Evolutionary conservation across 495 filamentous ascomycete genomes (phyloP).

Genomic region (Mytilinidion resinicola): DNA sequence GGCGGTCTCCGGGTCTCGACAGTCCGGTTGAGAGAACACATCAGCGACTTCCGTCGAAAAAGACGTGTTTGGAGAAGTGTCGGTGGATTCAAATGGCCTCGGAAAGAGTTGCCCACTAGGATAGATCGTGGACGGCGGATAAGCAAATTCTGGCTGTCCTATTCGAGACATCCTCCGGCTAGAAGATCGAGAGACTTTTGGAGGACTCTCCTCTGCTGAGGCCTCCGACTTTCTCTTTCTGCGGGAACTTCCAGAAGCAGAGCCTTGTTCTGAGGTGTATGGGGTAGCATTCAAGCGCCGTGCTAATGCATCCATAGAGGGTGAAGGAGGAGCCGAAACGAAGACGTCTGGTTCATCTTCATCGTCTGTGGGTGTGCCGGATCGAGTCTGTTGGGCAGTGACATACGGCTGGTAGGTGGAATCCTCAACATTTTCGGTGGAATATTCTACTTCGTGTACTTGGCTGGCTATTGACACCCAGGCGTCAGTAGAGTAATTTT

Average conservation of each 20-base stretch:
- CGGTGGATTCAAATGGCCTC: neutral
- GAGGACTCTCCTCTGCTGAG: constrained; percentile 5
- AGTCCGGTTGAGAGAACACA: constrained; percentile 8
- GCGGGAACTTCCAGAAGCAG: neutral
- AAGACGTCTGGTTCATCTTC: neutral
- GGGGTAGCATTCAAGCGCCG: constrained; percentile 1
- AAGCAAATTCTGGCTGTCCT: neutral
- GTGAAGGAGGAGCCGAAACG: neutral
- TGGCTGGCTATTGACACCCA: neutral
- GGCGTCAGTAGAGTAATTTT: neutral
- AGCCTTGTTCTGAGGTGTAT: neutral
- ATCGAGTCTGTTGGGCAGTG: neutral
- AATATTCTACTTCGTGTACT: too few relatives aligned
- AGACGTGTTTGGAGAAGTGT: constrained; percentile 6
- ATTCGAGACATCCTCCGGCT: constrained; percentile 8
- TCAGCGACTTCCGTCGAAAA: constrained; percentile 1
- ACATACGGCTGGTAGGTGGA: neutral
- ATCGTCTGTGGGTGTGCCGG: constrained; percentile 1
- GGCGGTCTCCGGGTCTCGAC: neutral
- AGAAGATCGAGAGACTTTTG: constrained; percentile 14
- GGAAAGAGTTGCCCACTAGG: constrained; percentile 7
- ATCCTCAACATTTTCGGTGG: neutral
- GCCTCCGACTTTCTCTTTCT: constrained; percentile 10
- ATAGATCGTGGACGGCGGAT: neutral
- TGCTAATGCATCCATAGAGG: neutral